phyloP scores from a whole-genome alignment of 208 protist species.

The Trypanosoma rangeli region DNA sequence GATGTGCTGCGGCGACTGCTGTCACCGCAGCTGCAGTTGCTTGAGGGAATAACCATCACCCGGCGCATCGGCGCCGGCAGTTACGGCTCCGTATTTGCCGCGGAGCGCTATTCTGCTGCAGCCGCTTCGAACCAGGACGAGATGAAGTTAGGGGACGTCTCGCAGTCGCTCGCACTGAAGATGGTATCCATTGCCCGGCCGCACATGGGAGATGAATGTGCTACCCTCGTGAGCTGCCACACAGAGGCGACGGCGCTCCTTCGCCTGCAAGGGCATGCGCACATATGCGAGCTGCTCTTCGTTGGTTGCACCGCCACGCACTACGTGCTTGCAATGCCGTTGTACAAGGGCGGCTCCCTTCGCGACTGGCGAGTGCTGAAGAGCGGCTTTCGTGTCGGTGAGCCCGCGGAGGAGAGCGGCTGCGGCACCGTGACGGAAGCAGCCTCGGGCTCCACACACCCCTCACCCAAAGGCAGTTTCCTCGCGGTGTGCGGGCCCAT shows the following conservation, averaged over 20 bases:
- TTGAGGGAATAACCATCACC: conserved; percentile 31
- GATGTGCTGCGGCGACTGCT: conserved; percentile 64
- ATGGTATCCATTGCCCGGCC: conserved; percentile 54
- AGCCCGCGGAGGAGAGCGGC: neutral
- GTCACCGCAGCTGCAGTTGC: conserved; percentile 31
- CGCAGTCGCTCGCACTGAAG: conserved; percentile 55
- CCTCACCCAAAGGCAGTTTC: conserved; percentile 16
- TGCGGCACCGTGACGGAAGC: neutral
- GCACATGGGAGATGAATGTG: conserved; percentile 45
- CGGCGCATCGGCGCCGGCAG: conserved; percentile 69
- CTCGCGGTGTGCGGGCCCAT: conserved; percentile 47
- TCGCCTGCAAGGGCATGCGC: conserved; percentile 53
- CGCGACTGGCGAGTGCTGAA: conserved; percentile 60
- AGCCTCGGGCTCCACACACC: neutral
- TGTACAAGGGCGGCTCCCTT: conserved; percentile 67
- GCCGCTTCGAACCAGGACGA: neutral
- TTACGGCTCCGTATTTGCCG: conserved; percentile 60
- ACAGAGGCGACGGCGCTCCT: conserved; percentile 70
- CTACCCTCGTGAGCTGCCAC: conserved; percentile 62
- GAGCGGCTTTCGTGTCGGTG: conserved; percentile 17
- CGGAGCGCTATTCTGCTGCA: conserved; percentile 10
- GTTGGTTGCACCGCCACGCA: conserved; percentile 66
- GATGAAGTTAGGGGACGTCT: neutral
- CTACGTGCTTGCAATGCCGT: conserved; percentile 69
- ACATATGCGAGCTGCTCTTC: conserved; percentile 59